Base-by-base conservation (phyloP, 1,284 basidiomycete species). In the Coriolopsis trogii region DNA sequence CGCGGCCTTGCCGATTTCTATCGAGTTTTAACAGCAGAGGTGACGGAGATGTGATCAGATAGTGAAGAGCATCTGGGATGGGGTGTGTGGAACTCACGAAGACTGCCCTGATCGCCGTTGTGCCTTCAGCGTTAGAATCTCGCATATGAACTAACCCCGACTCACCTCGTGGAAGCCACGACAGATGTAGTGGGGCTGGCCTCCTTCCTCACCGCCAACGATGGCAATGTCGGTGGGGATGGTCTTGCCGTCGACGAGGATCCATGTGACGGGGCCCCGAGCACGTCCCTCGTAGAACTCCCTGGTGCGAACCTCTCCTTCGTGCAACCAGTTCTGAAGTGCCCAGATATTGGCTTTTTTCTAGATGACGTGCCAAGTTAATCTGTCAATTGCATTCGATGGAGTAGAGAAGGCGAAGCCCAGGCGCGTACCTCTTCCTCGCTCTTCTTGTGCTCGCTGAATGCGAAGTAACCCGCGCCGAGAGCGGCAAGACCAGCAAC, bases 1-100 rank as follows among this genome's bases (percentile, higher is more conserved):
- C 30, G 77, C 80, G 3, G 84, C 84, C 62, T 86, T 87, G n/a
- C 87, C 87, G 49, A 87, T 63, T 61, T 84, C 86, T 87, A 59
- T 13, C n/a, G 13, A 31, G 13, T 24, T n/a, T 13, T 3, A n/a
- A 25, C 6, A 7, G 33, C 33, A 34, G 33, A n/a, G 33, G 24
- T 46, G 23, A 18, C 43, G 25, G 18, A 49, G 36, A 26, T 34
- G 40, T 47, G 55, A 43, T 53, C 31, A 58, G 49, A 55, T 44
- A 40, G 46, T 51, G 47, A 38, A 46, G 33, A 7, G 7, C 7
- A n/a, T n/a, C 39, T 16, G 3, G n/a, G 16, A 18, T 33, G 20
- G 7, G 24, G 31, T 26, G 23, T 24, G 29, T 25, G 42, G 46
- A n/a, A 76, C 85, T 68, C 58, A 88, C 85, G 73, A 44, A 85